Percentiles rank a stretch among this genome's conserved stretches.
These are phyloP conservation scores for Vitis rotundifolia DNA, from an alignment of 164 flowering plant species.

Conservation along the genomic window DNA sequence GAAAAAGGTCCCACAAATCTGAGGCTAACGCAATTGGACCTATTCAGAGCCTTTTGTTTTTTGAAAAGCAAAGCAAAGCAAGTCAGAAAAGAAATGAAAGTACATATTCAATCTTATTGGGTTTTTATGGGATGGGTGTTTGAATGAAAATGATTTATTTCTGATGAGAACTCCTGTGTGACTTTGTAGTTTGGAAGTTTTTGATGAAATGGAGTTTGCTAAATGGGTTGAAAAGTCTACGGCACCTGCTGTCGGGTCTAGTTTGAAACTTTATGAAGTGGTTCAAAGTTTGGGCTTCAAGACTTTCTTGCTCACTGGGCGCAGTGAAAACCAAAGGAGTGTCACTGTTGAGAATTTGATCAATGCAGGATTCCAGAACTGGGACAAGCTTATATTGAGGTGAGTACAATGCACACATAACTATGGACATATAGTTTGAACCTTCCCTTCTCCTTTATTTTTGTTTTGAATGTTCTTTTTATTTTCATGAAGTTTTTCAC, in stretches of 20 bases:
- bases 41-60: too few species aligned
- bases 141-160: background rate
- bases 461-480: background rate
- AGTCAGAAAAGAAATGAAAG: too few species aligned
- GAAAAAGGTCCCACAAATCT: too few species aligned
- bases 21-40: too few species aligned
- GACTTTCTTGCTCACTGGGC: slow-evolving; percentile 81
- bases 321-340: slow-evolving; percentile 66
- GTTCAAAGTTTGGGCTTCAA: slow-evolving; percentile 65
- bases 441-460: background rate
- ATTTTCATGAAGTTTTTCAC: too few species aligned
- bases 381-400: slow-evolving; percentile 93
- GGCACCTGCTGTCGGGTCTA: slow-evolving; percentile 68
- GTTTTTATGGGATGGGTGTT: background rate
- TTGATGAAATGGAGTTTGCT: slow-evolving; percentile 60
- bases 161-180: slow-evolving; percentile 4
- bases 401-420: slow-evolving; percentile 19
- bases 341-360: slow-evolving; percentile 70
- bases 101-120: too few species aligned
- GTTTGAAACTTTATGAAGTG: slow-evolving; percentile 78
- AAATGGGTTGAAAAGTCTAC: slow-evolving; percentile 76
- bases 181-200: slow-evolving; percentile 65
- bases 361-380: slow-evolving; percentile 66
- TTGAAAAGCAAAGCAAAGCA: too few species aligned
- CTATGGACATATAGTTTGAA: background rate